Evolutionary conservation across 2,329 filamentous ascomycete genomes (phyloP), one percentile per base, ranked within the genome.

Genomic region (Falciphora oryzae): DNA sequence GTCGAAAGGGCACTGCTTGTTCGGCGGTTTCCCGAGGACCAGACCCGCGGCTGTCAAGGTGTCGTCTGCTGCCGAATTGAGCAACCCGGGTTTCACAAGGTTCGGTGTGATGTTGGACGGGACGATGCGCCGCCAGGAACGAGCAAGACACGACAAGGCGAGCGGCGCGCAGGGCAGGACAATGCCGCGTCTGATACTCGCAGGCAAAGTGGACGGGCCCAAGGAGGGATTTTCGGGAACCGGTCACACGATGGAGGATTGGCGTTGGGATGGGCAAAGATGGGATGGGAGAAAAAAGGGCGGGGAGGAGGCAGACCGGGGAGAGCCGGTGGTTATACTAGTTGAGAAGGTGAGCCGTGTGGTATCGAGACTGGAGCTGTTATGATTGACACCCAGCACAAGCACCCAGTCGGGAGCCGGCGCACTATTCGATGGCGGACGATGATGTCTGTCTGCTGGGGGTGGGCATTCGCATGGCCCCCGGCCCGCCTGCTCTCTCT

Each of bases 121-220:
- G 38, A 27, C 27, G 22, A 6, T 25, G 44, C 16, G 44, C 44
- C 18, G 44, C 22, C 22, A 53, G 44, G 44, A n/a, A 53, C 44
- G 44, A 53, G 44, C 44, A 11, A 25, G 44, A 25, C 44, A 44
- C 32, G 29, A 63, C 31, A 25, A 59, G 56, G 38, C 16, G n/a
- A 18, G 53, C 13, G 29, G 35, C 29, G 27, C 29, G 35, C 25
- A 62, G 38, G 38, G 18, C 61, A 63, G 44, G 35, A 63, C 56
- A 63, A 63, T 63, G 62, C 62, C 56, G 31, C 27, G 62, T 63
- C 56, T 63, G 62, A 63, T 63, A n/a, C n/a, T 25, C 56, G 57
- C 29, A 44, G 29, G 32, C 14, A 31, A 63, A 29, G 53, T 18
- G 56, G 53, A 44, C 29, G 53, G 56, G 18, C 50, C 13, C 31